Conservation (phyloP, 208 protist genomes). For the Leishmania gerbilli region DNA sequence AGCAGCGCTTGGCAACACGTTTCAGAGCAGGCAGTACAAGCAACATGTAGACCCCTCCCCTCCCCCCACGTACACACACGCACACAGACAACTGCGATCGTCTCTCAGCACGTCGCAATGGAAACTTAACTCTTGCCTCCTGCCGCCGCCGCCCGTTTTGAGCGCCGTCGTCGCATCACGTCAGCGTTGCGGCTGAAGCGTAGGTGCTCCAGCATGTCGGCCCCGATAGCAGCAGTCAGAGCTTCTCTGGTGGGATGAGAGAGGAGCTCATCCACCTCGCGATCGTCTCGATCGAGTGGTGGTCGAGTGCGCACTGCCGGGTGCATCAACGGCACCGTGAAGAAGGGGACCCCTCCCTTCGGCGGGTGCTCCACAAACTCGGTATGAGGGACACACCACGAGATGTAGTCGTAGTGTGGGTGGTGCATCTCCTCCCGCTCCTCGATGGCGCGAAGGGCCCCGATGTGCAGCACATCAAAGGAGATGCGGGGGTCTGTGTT, state of each 20-base stretch:
- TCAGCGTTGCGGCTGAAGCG: constrained; percentile 13
- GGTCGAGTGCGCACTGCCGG: constrained; percentile 13
- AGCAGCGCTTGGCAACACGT: neutral
- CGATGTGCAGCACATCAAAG: constrained; percentile 74
- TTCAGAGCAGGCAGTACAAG: neutral
- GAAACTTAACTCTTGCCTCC: neutral
- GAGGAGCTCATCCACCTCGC: constrained; percentile 15
- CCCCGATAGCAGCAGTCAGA: constrained; percentile 17
- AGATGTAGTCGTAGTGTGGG: constrained; percentile 9
- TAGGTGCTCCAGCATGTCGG: constrained; percentile 23
- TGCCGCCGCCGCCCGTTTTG: neutral
- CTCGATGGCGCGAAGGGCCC: constrained; percentile 46
- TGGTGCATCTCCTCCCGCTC: constrained; percentile 16
- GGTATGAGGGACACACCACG: constrained; percentile 20
- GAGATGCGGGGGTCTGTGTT: constrained; percentile 73
- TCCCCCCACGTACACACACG: neutral
- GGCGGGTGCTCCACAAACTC: neutral
- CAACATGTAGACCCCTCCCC: neutral
- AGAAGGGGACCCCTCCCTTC: neutral
- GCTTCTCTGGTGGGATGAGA: constrained; percentile 3
- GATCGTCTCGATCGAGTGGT: constrained; percentile 17
- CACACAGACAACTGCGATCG: neutral
- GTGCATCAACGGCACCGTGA: constrained; percentile 23
- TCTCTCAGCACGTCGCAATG: neutral
- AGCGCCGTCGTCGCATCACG: neutral